Base-by-base conservation (phyloP, 805 yeast genomes). In the Schizosaccharomyces octosporus region DNA sequence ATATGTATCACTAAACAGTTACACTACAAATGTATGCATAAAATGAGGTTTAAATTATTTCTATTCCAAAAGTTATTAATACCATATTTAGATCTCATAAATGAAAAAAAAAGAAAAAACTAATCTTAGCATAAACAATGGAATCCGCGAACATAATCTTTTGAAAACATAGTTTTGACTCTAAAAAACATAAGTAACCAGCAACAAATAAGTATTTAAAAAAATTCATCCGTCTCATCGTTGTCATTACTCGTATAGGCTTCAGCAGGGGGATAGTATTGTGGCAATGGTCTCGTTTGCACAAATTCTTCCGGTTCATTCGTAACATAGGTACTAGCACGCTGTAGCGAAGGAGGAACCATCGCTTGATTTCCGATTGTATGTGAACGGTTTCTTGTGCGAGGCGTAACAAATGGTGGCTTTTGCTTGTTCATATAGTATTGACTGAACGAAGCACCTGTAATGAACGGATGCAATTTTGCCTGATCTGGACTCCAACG, bases 401-500 rank as follows among this genome's bases (percentile, higher is more conserved):
- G 54, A 19, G 41, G 48, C 6, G 24, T 21, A n/a, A 19, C 31
- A 21, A 21, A 17, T 32, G 31, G 43, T 9, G 61, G 61, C 29
- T 43, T 27, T 9, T 51, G 57, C 32, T 29, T 21, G 13, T 51
- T 29, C 31, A 51, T 51, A 17, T 29, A 51, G n/a, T 51, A 51
- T 24, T 51, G 31, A 9, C n/a, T 59, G n/a, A 42, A 59, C 11
- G 36, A 21, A 6, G 27, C 61, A n/a, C 54, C 55, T 5, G 85
- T 84, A 21, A 93, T 81, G 70, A 93, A 93, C 0, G 97, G 97
- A 72, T 93, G 98, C 70, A 80, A 75, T 17, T 83, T 75, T 0
- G 97, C 98, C 70, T 93, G 97, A 66, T 87, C 95, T 13, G 98
- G 98, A 0, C 97, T 87, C 84, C 96, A 85, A 66, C 99, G 79